phyloP scores from a whole-genome alignment of 257 asterid genomes.

The Gentiana macrophylla region DNA sequence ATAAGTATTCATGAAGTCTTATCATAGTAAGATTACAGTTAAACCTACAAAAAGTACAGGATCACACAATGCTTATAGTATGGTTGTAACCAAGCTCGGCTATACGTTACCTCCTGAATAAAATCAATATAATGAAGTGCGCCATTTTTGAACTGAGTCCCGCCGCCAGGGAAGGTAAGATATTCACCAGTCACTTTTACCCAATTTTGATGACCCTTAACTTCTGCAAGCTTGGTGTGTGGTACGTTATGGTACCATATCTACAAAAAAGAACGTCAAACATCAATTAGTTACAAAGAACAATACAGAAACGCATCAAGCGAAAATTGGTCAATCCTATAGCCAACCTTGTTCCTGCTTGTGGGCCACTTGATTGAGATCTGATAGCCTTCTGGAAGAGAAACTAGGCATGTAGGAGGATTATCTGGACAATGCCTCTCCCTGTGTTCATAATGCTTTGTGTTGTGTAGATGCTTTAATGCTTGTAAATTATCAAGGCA shows the following conservation, averaged over 20 bases:
- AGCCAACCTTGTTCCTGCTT: conserved; percentile 83
- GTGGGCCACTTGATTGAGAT: conserved; percentile 84
- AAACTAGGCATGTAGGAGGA: conserved; percentile 93
- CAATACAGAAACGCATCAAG: conserved; percentile 2
- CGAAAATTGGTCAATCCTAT: conserved; percentile 5
- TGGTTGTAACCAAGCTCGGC: not conserved
- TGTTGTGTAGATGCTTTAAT: conserved; percentile 48
- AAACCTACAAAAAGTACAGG: too few species aligned
- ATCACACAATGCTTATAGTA: not conserved
- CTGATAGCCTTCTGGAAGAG: conserved; percentile 78
- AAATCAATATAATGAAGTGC: conserved; percentile 97
- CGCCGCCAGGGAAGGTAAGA: conserved; percentile 98
- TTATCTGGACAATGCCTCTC: conserved; percentile 94
- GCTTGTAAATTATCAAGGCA: conserved; percentile 89
- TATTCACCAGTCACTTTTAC: conserved; percentile 86
- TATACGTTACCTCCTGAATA: conserved; percentile 61
- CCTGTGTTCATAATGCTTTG: conserved; percentile 96
- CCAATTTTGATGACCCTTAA: conserved; percentile 97
- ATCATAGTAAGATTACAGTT: too few species aligned
- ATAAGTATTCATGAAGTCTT: too few species aligned
- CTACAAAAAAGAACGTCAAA: conserved; percentile 26
- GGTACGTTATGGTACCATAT: conserved; percentile 99
- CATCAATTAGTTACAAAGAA: conserved; percentile 6
- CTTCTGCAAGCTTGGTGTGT: conserved; percentile 74
- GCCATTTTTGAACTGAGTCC: conserved; percentile 95